Evolutionary conservation across 2,329 filamentous ascomycete genomes (phyloP), one percentile per base, ranked within the genome.

Genomic region (Colletotrichum chrysophilum): DNA sequence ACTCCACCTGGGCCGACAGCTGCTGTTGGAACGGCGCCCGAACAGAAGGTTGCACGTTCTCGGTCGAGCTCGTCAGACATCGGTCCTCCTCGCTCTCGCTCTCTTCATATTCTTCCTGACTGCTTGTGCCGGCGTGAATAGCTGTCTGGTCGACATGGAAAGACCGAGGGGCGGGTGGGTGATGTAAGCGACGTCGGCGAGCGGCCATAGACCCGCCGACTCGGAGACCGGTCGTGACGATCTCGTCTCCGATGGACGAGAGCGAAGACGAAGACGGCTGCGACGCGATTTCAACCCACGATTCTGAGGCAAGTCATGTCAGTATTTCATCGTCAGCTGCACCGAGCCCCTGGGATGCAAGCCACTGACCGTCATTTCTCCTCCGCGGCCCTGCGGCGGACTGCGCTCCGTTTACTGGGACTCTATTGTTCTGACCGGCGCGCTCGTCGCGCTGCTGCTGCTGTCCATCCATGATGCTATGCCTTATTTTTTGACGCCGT

Each of bases 61-160:
- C 91, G 61, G 87, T 89, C 16, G 91, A 93, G 79, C 90, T 92
- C 3, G 89, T 89, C 81, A 93, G 83, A 13, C 91, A 79, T 16
- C 90, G 91, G 80, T 98, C 96, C 56, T 96, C 95, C 77, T 98
- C 96, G 84, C 91, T 98, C 83, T 98, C 96, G 77, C 94, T 97
- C 87, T 98, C 96, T 38, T 98, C 95, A 80, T 97, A 98, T 86
- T 98, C 96, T 79, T 98, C 96, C 83, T 98, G 95, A 81, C 96
- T 98, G 84, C 95, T 97, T 36, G 89, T 87, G 62, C 86, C 87
- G 69, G 84, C 81, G 26, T 86, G 86, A 48, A 86, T 81, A 34
- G 85, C 83, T 28, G 86, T 85, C 60, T 86, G 85, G 72, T 80
- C 81, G 56, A 83, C 79, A 28, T 87, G 85, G 70, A 85, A 86